A percentile compares a stretch with the other conserved stretches of the same genome.
Evolutionary conservation across 306 rosid species (phyloP).

Genomic region (Inga oerstediana): DNA sequence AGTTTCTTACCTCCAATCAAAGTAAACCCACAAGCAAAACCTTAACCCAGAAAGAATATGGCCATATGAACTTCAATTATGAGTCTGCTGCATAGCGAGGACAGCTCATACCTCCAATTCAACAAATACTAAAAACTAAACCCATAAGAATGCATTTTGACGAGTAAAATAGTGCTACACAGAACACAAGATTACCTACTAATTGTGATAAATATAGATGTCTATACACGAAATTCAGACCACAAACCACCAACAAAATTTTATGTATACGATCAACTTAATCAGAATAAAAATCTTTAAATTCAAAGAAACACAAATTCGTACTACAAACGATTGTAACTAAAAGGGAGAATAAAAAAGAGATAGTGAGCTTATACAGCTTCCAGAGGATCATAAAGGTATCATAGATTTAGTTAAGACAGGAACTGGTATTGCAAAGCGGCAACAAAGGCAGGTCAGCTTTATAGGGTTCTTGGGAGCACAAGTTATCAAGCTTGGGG

Average conservation of each 20-base stretch:
- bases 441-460: slow-evolving; percentile 57
- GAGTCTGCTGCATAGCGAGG: neutral
- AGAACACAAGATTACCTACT: slow-evolving; percentile 8
- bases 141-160: slow-evolving; percentile 17
- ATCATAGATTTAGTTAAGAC: slow-evolving; percentile 51
- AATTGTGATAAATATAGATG: slow-evolving; percentile 6
- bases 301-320: slow-evolving; percentile 40
- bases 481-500: slow-evolving; percentile 72
- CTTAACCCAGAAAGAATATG: neutral
- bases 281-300: slow-evolving; percentile 33
- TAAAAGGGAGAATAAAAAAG: slow-evolving; percentile 18
- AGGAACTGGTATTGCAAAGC: slow-evolving; percentile 54
- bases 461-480: slow-evolving; percentile 79
- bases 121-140: slow-evolving; percentile 21
- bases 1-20: neutral
- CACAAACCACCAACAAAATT: slow-evolving; percentile 36
- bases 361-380: slow-evolving; percentile 45
- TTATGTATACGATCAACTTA: slow-evolving; percentile 26
- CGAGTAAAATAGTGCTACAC: slow-evolving; percentile 1
- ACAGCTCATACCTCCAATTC: slow-evolving; percentile 26
- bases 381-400: slow-evolving; percentile 49
- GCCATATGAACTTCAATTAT: slow-evolving; percentile 26
- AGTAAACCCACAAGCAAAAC: neutral
- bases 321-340: slow-evolving; percentile 33
- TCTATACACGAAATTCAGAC: slow-evolving; percentile 50